phyloP scores from a whole-genome alignment of 331 rosid species.

The Stylosanthes scabra region DNA sequence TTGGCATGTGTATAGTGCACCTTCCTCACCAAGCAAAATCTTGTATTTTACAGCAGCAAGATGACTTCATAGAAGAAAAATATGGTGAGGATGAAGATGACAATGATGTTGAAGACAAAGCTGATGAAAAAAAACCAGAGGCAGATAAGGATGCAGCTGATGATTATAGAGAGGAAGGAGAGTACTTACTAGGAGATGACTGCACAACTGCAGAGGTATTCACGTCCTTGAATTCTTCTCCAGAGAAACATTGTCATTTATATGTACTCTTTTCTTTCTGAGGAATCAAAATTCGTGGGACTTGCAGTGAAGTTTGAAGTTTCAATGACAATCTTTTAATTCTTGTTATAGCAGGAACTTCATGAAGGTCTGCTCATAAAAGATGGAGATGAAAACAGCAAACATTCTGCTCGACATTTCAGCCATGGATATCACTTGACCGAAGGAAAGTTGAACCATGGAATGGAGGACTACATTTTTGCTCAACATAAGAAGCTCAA shows the following conservation, averaged over 20 bases:
- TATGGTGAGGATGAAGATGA: slow-evolving; percentile 22
- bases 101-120: neutral
- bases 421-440: slow-evolving; percentile 56
- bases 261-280: too few relatives aligned
- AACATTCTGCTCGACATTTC: slow-evolving; percentile 36
- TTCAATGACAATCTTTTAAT: slow-evolving; percentile 11
- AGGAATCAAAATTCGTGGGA: neutral
- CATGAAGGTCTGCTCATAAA: slow-evolving; percentile 10
- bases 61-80: slow-evolving; percentile 27
- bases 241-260: slow-evolving; percentile 6
- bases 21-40: slow-evolving; percentile 15
- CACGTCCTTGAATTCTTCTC: neutral
- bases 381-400: slow-evolving; percentile 32
- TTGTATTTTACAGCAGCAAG: slow-evolving; percentile 33
- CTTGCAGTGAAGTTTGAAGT: neutral
- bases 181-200: slow-evolving; percentile 35
- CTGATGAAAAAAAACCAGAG: slow-evolving; percentile 3
- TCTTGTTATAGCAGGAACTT: slow-evolving; percentile 27
- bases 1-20: neutral
- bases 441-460: slow-evolving; percentile 54
- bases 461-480: slow-evolving; percentile 60
- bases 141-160: slow-evolving; percentile 14
- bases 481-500: slow-evolving; percentile 52
- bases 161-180: slow-evolving; percentile 36
- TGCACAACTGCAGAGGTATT: slow-evolving; percentile 40